Percentiles rank a stretch among this genome's conserved stretches.
phyloP scores from a whole-genome alignment of 2,329 filamentous ascomycete genomes.

The Hirsutella rhossiliensis region DNA sequence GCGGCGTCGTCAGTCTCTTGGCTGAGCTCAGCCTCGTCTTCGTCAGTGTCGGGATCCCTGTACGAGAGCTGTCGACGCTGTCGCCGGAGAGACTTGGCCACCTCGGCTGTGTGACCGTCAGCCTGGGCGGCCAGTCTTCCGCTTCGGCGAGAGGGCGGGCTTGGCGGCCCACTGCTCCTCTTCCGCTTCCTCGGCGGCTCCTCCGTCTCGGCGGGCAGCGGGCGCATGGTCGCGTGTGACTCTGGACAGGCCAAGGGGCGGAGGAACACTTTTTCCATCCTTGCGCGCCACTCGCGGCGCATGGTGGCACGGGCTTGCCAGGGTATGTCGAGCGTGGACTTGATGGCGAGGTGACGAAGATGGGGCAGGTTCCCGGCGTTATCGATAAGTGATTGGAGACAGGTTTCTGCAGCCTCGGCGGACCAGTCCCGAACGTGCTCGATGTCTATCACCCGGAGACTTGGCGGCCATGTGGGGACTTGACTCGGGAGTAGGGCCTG shows the following conservation, averaged over 20 bases:
- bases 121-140: slow-evolving; percentile 19
- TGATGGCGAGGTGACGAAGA: slow-evolving; percentile 60
- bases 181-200: slow-evolving; percentile 1
- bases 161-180: slow-evolving; percentile 9
- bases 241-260: slow-evolving; percentile 31
- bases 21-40: slow-evolving; percentile 23
- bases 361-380: slow-evolving; percentile 52
- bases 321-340: slow-evolving; percentile 64
- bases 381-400: slow-evolving; percentile 69
- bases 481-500: slow-evolving; percentile 51
- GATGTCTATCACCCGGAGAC: slow-evolving; percentile 60
- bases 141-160: slow-evolving; percentile 23
- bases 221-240: slow-evolving; percentile 10
- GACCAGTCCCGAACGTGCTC: slow-evolving; percentile 67
- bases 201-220: slow-evolving; percentile 6
- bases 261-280: slow-evolving; percentile 55
- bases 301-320: slow-evolving; percentile 78
- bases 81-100: slow-evolving; percentile 6
- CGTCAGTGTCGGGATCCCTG: slow-evolving; percentile 32
- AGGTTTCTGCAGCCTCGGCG: slow-evolving; percentile 55
- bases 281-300: slow-evolving; percentile 64
- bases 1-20: slow-evolving; percentile 5
- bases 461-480: slow-evolving; percentile 66
- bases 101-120: slow-evolving; percentile 12
- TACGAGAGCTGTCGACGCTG: slow-evolving; percentile 20